Percentiles rank a stretch among this genome's conserved stretches.
Evolutionary conservation across 345 rosid species (phyloP).

Genomic region (Corchorus capsularis): DNA sequence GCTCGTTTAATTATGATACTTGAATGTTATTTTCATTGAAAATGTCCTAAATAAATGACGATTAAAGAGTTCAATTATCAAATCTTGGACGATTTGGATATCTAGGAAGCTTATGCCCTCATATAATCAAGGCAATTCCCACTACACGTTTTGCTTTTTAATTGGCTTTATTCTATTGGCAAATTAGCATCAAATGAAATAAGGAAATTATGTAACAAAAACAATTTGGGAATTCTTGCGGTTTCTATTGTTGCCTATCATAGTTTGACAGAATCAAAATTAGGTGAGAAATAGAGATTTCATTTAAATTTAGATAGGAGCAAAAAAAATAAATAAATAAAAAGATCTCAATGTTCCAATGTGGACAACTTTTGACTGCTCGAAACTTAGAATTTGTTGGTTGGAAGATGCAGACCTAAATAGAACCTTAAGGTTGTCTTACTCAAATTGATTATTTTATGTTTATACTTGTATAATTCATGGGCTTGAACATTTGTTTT

Average conservation of each 20-base stretch:
- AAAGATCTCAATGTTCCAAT: background rate
- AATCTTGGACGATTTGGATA: conserved; percentile 2
- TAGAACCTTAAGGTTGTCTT: too few relatives aligned
- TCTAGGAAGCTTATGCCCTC: conserved; percentile 14
- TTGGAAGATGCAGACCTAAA: too few relatives aligned
- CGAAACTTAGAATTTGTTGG: too few relatives aligned
- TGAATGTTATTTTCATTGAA: conserved; percentile 9
- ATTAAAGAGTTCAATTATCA: conserved; percentile 8
- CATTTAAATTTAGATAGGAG: background rate
- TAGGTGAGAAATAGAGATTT: background rate
- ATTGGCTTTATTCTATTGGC: background rate
- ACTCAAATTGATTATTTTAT: too few relatives aligned
- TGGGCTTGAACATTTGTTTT: too few relatives aligned
- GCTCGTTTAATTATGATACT: background rate
- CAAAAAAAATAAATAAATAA: too few relatives aligned
- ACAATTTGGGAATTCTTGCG: background rate
- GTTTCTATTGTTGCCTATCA: background rate
- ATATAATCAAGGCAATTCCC: background rate
- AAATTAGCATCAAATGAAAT: background rate
- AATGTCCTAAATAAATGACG: background rate
- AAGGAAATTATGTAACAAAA: background rate
- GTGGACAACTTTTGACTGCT: background rate
- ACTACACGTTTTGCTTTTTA: background rate
- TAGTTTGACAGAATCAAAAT: conserved; percentile 2
- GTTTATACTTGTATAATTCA: too few relatives aligned